Conservation (phyloP, 2,329 filamentous ascomycete genomes). For the Thelonectria rubi region DNA sequence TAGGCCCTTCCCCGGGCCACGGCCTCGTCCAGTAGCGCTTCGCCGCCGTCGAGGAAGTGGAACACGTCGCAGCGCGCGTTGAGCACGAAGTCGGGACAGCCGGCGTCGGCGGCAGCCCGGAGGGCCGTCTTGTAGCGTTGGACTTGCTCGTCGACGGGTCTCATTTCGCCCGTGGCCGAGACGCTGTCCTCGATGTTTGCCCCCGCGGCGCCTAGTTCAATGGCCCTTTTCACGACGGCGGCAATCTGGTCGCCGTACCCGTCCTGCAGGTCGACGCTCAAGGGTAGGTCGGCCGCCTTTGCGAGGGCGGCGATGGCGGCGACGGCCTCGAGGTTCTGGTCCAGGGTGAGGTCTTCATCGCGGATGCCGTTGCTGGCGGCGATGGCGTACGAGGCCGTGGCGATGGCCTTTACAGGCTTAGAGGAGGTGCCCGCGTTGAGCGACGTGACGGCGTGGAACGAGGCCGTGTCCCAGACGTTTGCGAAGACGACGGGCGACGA, state of each 20-base stretch:
- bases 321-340: slow-evolving; percentile 60
- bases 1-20: slow-evolving; percentile 65
- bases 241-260: slow-evolving; percentile 62
- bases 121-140: slow-evolving; percentile 56
- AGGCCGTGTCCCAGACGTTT: slow-evolving; percentile 64
- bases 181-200: slow-evolving; percentile 67
- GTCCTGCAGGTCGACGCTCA: slow-evolving; percentile 69
- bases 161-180: slow-evolving; percentile 47
- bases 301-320: slow-evolving; percentile 55
- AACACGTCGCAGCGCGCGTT: slow-evolving; percentile 68
- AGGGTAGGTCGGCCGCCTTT: slow-evolving; percentile 52
- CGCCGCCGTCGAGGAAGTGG: slow-evolving; percentile 46
- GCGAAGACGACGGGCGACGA: slow-evolving; percentile 61
- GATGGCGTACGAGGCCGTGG: slow-evolving; percentile 61
- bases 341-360: slow-evolving; percentile 59
- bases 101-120: slow-evolving; percentile 53
- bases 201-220: slow-evolving; percentile 63
- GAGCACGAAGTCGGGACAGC: slow-evolving; percentile 64
- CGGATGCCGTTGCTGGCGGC: slow-evolving; percentile 55
- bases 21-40: slow-evolving; percentile 55
- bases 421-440: slow-evolving; percentile 48
- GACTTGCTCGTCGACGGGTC: slow-evolving; percentile 55
- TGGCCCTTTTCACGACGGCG: slow-evolving; percentile 54
- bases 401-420: slow-evolving; percentile 54
- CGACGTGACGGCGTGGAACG: slow-evolving; percentile 55